Conservation (phyloP, 2,329 filamentous ascomycete genomes). For the Berkeleyomyces basicola region DNA sequence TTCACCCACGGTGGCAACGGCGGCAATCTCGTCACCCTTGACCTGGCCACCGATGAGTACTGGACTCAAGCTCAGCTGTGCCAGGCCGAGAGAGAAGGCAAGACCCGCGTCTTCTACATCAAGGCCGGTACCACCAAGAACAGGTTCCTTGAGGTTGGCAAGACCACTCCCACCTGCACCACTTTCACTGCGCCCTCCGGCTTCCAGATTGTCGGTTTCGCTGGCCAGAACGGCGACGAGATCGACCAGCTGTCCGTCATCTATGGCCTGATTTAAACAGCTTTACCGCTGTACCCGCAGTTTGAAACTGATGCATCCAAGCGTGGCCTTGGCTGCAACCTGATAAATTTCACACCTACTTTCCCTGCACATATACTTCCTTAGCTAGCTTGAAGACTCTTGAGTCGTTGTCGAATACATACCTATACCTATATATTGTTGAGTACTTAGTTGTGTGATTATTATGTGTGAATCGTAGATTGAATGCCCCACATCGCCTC, state of each 20-base stretch:
- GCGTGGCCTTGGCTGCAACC: too few species aligned
- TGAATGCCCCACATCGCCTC: too few species aligned
- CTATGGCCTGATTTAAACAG: slow-evolving; percentile 25
- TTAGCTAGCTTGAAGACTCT: too few species aligned
- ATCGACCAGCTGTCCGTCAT: slow-evolving; percentile 37
- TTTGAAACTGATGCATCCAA: too few species aligned
- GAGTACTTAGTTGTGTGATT: too few species aligned
- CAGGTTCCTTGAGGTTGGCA: slow-evolving; percentile 28
- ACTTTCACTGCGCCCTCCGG: slow-evolving; percentile 30
- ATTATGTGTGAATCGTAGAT: too few species aligned
- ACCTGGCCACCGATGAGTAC: slow-evolving; percentile 29
- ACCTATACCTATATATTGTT: too few species aligned
- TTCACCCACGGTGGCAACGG: slow-evolving; percentile 38
- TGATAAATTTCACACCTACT: too few species aligned
- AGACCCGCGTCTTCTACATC: slow-evolving; percentile 40
- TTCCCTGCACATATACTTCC: too few species aligned
- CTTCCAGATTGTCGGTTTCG: slow-evolving; percentile 36
- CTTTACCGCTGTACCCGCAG: too few species aligned
- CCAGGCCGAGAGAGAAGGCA: slow-evolving; percentile 27
- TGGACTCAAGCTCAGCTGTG: slow-evolving; percentile 34
- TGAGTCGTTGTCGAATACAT: too few species aligned
- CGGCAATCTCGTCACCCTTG: slow-evolving; percentile 27
- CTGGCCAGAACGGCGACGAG: slow-evolving; percentile 36
- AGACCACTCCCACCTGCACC: slow-evolving; percentile 29
- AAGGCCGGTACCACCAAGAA: slow-evolving; percentile 34